Evolutionary conservation across 129 eudicot species (phyloP).

Genomic region (Arctium lappa): DNA sequence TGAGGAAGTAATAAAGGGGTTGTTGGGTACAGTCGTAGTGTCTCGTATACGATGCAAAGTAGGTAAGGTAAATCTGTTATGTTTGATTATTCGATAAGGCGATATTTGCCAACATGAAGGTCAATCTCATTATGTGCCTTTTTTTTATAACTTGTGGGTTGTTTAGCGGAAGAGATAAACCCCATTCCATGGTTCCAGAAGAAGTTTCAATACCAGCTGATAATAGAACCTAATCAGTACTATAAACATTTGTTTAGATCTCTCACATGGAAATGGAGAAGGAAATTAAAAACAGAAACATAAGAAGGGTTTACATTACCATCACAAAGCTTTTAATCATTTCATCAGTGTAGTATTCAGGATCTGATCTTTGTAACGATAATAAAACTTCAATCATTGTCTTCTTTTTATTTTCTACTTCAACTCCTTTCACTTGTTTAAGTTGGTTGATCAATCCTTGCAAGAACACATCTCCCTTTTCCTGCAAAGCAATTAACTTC

Average conservation of each 20-base stretch:
- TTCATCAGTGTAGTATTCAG: constrained; percentile 38
- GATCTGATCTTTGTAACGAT: constrained; percentile 27
- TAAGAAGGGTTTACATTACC: constrained; percentile 13
- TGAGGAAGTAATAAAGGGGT: constrained; percentile 35
- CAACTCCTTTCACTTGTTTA: not conserved
- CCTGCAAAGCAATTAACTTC: constrained; percentile 21
- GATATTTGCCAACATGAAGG: constrained; percentile 4
- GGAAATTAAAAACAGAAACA: not conserved
- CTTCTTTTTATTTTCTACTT: constrained; percentile 4
- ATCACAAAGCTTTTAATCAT: constrained; percentile 31
- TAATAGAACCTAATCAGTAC: constrained; percentile 25
- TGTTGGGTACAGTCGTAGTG: constrained; percentile 29
- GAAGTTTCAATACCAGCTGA: constrained; percentile 36
- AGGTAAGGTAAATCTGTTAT: constrained; percentile 30
- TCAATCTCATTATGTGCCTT: constrained; percentile 36
- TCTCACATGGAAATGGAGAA: too few species aligned
- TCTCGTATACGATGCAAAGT: constrained; percentile 33
- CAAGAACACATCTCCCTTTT: constrained; percentile 32
- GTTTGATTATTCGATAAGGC: constrained; percentile 31
- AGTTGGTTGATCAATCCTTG: constrained; percentile 38
- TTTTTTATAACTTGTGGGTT: constrained; percentile 30
- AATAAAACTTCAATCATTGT: constrained; percentile 35
- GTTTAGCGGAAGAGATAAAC: constrained; percentile 30
- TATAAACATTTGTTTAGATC: not conserved
- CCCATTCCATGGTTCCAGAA: constrained; percentile 43